Evolutionary conservation across 768 basidiomycete species (phyloP), one percentile per base, ranked within the genome.

Genomic region (Dioszegia aurantiaca): DNA sequence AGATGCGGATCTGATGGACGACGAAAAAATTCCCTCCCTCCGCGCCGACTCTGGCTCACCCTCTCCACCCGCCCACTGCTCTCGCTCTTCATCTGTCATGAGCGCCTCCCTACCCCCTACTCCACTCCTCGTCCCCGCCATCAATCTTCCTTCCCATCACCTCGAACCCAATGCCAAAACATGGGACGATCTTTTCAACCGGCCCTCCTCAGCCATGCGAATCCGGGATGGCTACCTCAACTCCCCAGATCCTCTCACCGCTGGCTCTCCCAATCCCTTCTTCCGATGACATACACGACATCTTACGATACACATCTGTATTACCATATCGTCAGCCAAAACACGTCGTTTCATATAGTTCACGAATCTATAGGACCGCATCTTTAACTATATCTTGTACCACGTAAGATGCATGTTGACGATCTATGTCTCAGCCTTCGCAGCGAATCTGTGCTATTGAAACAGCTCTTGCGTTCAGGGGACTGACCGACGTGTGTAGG

Each of bases 41-140:
- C 56, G 67, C 21, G 65, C 70, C 46, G 68, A 72, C 60, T 67
- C 68, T 39, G 65, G 65, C 21, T 67, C 70, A 6, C 65, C 64
- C 2, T 67, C 65, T 16, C 65, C 70, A 12, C 65, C 70, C 23
- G 52, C 58, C 26, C 42, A 59, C 43, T 60, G 61, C 28, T 68
- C 67, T 23, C 58, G 61, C 6, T 67, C 65, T 12, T 52, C 53
- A 17, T 68, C 67, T 2, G 64, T 63, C 5, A 60, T 55, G 19
- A 52, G 60, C 31, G 57, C 47, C 4, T 72, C 70, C 3, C 41
- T 72, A 33, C 70, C 70, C 24, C 70, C 70, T 16, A 72, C 70
- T 4, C 70, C 70, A 2, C 60, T 64, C 19, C 52, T 60, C 39
- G 27, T 26, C n/a, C 46, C 63, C 16, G 45, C 53, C 2, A 39